These are phyloP conservation scores for Rhynchosporium agropyri DNA, from an alignment of 2,329 filamentous ascomycete species.

Conservation along the genomic window DNA sequence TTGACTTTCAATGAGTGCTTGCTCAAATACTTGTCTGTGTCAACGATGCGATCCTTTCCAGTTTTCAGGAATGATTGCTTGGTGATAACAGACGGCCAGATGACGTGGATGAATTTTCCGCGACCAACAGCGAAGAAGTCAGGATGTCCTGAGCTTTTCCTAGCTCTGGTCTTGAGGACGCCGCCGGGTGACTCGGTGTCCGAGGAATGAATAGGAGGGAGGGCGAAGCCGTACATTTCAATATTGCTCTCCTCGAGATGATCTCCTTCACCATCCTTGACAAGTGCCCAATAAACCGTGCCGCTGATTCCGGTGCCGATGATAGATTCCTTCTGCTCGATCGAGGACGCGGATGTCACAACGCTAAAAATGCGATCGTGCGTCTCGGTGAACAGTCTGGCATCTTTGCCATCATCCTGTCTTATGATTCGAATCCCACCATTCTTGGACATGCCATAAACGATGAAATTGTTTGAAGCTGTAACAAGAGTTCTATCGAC, in stretches of 20 bases:
- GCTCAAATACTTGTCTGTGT: slow-evolving; percentile 84
- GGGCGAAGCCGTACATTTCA: slow-evolving; percentile 83
- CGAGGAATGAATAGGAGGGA: slow-evolving; percentile 81
- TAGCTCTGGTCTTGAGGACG: slow-evolving; percentile 92
- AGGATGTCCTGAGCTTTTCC: slow-evolving; percentile 83
- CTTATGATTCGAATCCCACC: slow-evolving; percentile 91
- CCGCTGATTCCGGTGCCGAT: slow-evolving; percentile 94
- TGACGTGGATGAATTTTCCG: slow-evolving; percentile 92
- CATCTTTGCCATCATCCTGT: slow-evolving; percentile 89
- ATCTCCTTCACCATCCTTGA: slow-evolving; percentile 77
- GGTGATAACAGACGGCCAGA: slow-evolving; percentile 69
- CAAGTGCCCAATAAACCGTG: slow-evolving; percentile 92
- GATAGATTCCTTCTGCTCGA: slow-evolving; percentile 73
- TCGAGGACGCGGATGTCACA: slow-evolving; percentile 71
- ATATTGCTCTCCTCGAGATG: slow-evolving; percentile 76
- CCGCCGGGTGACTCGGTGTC: slow-evolving; percentile 91
- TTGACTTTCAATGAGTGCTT: slow-evolving; percentile 91
- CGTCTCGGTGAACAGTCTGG: slow-evolving; percentile 87
- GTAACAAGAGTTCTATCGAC: slow-evolving; percentile 91
- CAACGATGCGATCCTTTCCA: slow-evolving; percentile 69
- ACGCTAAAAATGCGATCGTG: slow-evolving; percentile 96
- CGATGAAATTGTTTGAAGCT: slow-evolving; percentile 87
- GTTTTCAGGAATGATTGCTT: slow-evolving; percentile 65
- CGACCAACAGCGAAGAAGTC: slow-evolving; percentile 95
- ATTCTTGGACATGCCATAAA: slow-evolving; percentile 91